Base-by-base conservation (phyloP, 805 yeast genomes). In the Barnettozyma siamensis region DNA sequence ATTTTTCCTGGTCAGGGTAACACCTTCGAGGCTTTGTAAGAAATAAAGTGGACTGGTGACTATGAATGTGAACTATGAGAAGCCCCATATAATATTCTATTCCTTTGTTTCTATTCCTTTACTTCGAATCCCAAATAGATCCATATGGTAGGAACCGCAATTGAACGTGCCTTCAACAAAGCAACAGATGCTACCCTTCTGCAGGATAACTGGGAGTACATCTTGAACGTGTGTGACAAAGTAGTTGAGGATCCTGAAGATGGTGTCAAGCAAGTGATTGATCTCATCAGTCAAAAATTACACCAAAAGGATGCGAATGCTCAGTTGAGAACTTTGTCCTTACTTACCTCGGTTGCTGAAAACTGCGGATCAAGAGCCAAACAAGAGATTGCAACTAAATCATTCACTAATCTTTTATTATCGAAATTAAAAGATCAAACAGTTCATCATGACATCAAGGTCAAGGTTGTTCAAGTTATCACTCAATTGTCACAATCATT, bases 311-410 rank as follows among this genome's bases (percentile, higher is more conserved):
- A 80, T 52, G 89, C 85, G 17, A 84, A 83, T 57, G 78, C 80
- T 3, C 73, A 80, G 31, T 59, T 84, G 38, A 69, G 85, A 54
- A 62, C 83, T 0, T 54, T 84, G 16, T 63, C 81, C 0, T 50
- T 77, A 35, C 55, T 80, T 17, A 71, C 73, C 23, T 75, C 88
- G 6, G 53, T 84, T 23, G 86, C 88, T 2, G 88, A 83, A 56
- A 84, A 83, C 58, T 83, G 91, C 59, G 89, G 89, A 3, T 76
- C 87, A 11, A 70, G 78, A 56, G 71, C 78, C 65, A 77, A 75
- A 50, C 79, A 69, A 44, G 78, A 76, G 49, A 73, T 84, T 29
- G 78, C 85, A 16, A 70, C 83, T 17, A 70, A 72, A 47, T 49
- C 65, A 3, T 80, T 81, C 53, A 74, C 80, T 15, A 59, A 60